Conservation (phyloP, 2,329 filamentous ascomycete genomes). For the Xylaria sp. region DNA sequence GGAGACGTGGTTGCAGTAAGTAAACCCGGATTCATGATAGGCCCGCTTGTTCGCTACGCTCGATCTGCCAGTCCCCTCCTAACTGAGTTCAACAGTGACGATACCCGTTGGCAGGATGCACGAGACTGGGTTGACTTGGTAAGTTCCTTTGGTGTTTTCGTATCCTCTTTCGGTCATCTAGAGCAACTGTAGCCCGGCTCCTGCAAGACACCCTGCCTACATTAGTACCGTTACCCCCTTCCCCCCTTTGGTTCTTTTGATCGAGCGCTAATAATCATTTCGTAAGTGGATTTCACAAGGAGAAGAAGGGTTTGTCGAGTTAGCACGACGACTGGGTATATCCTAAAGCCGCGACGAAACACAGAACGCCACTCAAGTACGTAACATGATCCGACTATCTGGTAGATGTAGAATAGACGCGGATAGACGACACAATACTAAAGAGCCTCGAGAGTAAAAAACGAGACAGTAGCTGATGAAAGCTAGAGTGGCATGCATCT, state of each 20-base stretch:
- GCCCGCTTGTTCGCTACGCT: neutral
- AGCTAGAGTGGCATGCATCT: neutral
- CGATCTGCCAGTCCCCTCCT: neutral
- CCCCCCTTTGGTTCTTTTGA: neutral
- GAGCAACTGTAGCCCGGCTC: neutral
- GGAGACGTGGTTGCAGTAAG: constrained; percentile 64
- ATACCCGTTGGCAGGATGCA: constrained; percentile 61
- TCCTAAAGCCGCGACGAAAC: constrained; percentile 29
- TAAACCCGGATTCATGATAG: constrained; percentile 6
- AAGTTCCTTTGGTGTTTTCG: constrained; percentile 10
- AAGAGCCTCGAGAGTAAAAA: neutral
- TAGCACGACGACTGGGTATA: constrained; percentile 59
- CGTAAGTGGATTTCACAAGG: constrained; percentile 60
- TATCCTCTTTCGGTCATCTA: neutral
- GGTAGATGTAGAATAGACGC: neutral
- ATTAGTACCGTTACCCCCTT: neutral
- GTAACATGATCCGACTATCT: neutral
- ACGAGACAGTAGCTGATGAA: neutral
- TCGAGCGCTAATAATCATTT: constrained; percentile 17
- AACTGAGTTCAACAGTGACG: constrained; percentile 47
- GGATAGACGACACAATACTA: neutral
- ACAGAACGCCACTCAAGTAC: neutral
- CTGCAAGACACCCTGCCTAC: neutral
- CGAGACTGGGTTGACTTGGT: constrained; percentile 71
- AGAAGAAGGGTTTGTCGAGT: constrained; percentile 63